These are phyloP conservation scores for Stylonectria norvegica DNA, from an alignment of 2,329 filamentous ascomycete species.

Conservation along the genomic window DNA sequence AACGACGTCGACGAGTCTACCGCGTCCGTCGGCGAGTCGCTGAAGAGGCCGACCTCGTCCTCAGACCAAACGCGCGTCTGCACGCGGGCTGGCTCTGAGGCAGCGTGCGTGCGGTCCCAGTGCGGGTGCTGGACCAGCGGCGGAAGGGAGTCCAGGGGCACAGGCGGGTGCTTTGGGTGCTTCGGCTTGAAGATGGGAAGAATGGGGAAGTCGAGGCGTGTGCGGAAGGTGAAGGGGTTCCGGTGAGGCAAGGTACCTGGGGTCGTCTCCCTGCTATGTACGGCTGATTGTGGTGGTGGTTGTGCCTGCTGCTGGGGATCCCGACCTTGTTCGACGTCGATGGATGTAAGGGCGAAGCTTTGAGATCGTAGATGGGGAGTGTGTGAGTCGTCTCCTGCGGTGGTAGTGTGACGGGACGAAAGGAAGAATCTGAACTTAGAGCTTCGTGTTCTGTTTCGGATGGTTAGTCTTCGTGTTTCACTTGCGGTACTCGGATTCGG, in stretches of 20 bases:
- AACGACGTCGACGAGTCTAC: conserved; percentile 8
- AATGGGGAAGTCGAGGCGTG: conserved; percentile 27
- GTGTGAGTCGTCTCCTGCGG: conserved; percentile 10
- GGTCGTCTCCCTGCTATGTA: not conserved
- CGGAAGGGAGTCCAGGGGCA: conserved; percentile 14
- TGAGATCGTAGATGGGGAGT: conserved; percentile 4
- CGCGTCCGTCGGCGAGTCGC: conserved; percentile 3
- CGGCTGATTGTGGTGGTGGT: conserved; percentile 1
- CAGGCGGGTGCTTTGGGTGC: conserved; percentile 7
- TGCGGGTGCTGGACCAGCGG: conserved; percentile 9
- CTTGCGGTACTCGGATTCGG: too few relatives aligned
- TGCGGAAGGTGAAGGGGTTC: conserved; percentile 36
- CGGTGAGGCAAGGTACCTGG: conserved; percentile 14
- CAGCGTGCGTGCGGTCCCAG: conserved; percentile 10
- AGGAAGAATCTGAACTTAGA: conserved; percentile 20
- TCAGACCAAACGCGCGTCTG: conserved; percentile 30
- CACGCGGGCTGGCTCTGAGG: conserved; percentile 11
- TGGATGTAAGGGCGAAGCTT: not conserved
- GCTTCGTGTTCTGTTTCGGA: conserved; percentile 14
- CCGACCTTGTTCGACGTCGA: conserved; percentile 13
- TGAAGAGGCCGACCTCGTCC: conserved; percentile 9
- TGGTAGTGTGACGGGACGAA: conserved; percentile 18
- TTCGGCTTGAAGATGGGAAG: conserved; percentile 17
- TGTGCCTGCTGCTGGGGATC: conserved; percentile 2
- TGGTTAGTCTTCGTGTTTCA: conserved; percentile 2